phyloP scores from a whole-genome alignment of 2,329 filamentous ascomycete species.

The Diaporthe sp. region DNA sequence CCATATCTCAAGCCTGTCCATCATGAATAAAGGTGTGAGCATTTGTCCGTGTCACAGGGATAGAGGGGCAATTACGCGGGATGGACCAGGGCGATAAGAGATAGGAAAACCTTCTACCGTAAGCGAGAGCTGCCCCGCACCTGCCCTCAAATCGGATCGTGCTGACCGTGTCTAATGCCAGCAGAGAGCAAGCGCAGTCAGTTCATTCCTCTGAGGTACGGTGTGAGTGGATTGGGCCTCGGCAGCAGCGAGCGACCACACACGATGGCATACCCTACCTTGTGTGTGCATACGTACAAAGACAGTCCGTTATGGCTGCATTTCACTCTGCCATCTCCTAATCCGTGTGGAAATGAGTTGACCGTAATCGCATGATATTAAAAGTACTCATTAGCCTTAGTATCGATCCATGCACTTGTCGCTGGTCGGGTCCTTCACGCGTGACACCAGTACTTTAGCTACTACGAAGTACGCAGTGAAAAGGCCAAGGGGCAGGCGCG shows the following conservation, averaged over 20 bases:
- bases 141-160: not conserved
- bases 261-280: not conserved
- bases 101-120: not conserved
- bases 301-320: not conserved
- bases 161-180: not conserved
- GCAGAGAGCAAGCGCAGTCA: not conserved
- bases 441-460: not conserved
- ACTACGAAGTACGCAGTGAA: no score
- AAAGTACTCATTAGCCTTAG: not conserved
- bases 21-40: not conserved
- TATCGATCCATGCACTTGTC: not conserved
- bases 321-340: not conserved
- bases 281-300: not conserved
- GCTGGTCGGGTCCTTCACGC: not conserved
- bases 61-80: not conserved
- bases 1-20: not conserved
- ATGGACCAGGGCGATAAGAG: not conserved
- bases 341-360: not conserved
- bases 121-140: conserved; percentile 18
- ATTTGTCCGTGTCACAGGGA: not conserved
- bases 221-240: no score
- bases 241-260: not conserved
- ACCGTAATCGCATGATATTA: not conserved
- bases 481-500: not conserved
- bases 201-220: no score